Evolutionary conservation across 164 flowering plant genomes (phyloP).

Genomic region (Stephania japonica): DNA sequence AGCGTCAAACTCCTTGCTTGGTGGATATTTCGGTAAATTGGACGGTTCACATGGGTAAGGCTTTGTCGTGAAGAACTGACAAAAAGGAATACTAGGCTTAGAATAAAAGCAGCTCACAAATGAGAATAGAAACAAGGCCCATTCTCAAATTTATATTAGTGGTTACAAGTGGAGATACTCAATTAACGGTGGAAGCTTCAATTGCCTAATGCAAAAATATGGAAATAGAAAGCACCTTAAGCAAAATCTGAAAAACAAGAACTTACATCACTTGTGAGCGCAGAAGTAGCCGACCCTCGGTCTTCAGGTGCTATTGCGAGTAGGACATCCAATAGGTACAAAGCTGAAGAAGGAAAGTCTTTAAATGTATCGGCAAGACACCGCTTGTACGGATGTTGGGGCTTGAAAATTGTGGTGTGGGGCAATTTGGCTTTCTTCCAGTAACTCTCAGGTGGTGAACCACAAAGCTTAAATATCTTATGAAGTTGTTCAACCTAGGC

Average conservation of each 20-base stretch:
- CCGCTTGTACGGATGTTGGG: conserved; percentile 72
- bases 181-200: not conserved
- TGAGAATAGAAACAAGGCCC: not conserved
- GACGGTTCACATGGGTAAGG: conserved; percentile 82
- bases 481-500: conserved; percentile 81
- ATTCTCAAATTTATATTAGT: not conserved
- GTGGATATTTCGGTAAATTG: conserved; percentile 78
- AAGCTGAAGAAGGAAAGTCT: conserved; percentile 61
- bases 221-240: not conserved
- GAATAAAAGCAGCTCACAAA: not conserved
- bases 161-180: not conserved
- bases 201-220: not conserved
- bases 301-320: conserved; percentile 70
- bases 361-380: conserved; percentile 66
- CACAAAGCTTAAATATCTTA: conserved; percentile 91
- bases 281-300: conserved; percentile 70
- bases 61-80: conserved; percentile 68
- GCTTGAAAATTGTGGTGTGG: conserved; percentile 81
- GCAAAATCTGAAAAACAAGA: not conserved
- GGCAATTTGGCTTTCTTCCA: conserved; percentile 76
- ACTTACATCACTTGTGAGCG: conserved; percentile 67
- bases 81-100: conserved; percentile 10
- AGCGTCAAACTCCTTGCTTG: conserved; percentile 79
- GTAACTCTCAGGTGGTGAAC: conserved; percentile 87
- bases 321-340: conserved; percentile 66